A percentile compares a stretch with the other conserved stretches of the same genome.
These are phyloP conservation scores for Pholiota microspora DNA, from an alignment of 768 basidiomycete species.

Conservation along the genomic window DNA sequence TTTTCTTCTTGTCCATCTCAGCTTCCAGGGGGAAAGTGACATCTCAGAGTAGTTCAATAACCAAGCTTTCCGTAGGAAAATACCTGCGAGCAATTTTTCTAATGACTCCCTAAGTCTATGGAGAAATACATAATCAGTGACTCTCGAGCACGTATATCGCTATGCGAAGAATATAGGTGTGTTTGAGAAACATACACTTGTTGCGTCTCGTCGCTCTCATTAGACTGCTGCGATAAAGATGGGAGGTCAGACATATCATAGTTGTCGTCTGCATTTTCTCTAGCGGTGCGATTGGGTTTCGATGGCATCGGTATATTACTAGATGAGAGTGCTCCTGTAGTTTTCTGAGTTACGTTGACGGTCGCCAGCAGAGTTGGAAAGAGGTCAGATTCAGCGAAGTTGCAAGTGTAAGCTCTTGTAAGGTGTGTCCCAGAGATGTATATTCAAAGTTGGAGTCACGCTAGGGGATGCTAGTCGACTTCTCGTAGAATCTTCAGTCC, in stretches of 20 bases:
- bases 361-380: too few species aligned
- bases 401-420: too few species aligned
- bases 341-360: background rate
- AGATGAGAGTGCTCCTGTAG: background rate
- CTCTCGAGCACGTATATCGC: too few species aligned
- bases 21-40: background rate
- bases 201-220: background rate
- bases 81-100: slow-evolving; percentile 5
- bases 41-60: background rate
- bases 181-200: background rate
- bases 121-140: too few species aligned
- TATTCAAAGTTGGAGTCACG: too few species aligned
- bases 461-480: too few species aligned
- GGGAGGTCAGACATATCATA: background rate
- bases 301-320: background rate
- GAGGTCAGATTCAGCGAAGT: too few species aligned
- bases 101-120: slow-evolving; percentile 1
- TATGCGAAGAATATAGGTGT: too few species aligned
- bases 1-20: slow-evolving; percentile 15
- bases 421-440: too few species aligned
- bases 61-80: too few species aligned
- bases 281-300: background rate
- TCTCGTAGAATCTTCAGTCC: too few species aligned
- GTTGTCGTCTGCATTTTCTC: background rate
- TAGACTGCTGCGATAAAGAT: background rate